Conservation (phyloP, 306 rosid species). For the Gleditsia sinensis region DNA sequence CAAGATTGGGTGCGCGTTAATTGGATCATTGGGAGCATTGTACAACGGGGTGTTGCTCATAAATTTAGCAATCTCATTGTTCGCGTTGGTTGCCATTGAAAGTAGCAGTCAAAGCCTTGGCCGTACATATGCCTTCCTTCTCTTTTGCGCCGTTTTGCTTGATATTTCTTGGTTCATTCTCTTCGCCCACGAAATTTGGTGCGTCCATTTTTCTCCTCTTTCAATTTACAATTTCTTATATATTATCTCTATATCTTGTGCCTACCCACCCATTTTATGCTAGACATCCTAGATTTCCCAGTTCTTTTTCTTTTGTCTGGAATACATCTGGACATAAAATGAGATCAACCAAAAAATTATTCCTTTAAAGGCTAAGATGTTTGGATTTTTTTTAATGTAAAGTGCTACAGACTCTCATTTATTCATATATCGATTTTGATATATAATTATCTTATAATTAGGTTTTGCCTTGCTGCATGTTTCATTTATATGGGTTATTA, state of each 20-base stretch:
- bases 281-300: not conserved
- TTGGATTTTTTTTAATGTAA: not conserved
- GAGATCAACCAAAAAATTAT: too few relatives aligned
- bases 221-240: not conserved
- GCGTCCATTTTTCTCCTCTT: slow-evolving; percentile 3
- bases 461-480: not conserved
- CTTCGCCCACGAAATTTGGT: slow-evolving; percentile 78
- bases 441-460: not conserved
- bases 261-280: not conserved
- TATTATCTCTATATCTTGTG: not conserved
- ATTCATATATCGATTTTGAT: not conserved
- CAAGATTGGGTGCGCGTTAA: slow-evolving; percentile 83
- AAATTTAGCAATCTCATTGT: slow-evolving; percentile 76
- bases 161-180: slow-evolving; percentile 87
- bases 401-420: not conserved
- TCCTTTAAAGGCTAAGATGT: not conserved
- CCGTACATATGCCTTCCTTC: slow-evolving; percentile 93
- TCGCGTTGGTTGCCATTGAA: slow-evolving; percentile 94
- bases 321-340: not conserved
- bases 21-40: slow-evolving; percentile 92
- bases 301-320: not conserved
- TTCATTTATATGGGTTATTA: not conserved
- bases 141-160: slow-evolving; percentile 67
- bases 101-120: slow-evolving; percentile 97
- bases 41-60: slow-evolving; percentile 81